These are phyloP conservation scores for Moesziomyces parantarcticus DNA, from an alignment of 1,284 basidiomycete species.

Conservation along the genomic window DNA sequence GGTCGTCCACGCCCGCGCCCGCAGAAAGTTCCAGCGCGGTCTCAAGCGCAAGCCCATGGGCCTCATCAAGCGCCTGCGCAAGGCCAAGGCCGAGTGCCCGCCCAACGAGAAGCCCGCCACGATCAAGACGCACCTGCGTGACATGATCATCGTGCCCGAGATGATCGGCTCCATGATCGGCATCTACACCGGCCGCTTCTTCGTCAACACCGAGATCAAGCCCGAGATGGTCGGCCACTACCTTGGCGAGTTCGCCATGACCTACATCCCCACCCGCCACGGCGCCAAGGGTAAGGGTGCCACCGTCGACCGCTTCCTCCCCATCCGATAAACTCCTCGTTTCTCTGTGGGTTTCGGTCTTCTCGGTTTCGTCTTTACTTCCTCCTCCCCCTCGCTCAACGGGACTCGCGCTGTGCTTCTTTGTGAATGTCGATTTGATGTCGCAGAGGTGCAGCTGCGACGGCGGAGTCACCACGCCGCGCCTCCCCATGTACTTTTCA, in stretches of 20 bases:
- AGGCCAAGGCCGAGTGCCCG: slow-evolving; percentile 97
- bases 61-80: slow-evolving; percentile 99
- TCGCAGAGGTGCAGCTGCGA: no score
- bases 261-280: slow-evolving; percentile 99
- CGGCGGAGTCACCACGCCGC: no score
- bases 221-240: slow-evolving; percentile 99
- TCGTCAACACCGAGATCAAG: slow-evolving; percentile 77
- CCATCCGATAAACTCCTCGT: slow-evolving; percentile 72
- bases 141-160: slow-evolving; percentile 99
- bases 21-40: slow-evolving; percentile 97
- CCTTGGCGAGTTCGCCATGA: slow-evolving; percentile 82
- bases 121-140: slow-evolving; percentile 98
- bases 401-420: no score
- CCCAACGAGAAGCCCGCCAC: slow-evolving; percentile 98
- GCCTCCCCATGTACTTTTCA: slow-evolving; percentile 24
- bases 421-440: no score
- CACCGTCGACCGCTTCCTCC: slow-evolving; percentile 75
- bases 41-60: slow-evolving; percentile 98
- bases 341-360: not conserved
- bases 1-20: slow-evolving; percentile 98
- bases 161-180: slow-evolving; percentile 78
- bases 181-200: slow-evolving; percentile 88
- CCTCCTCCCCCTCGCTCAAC: not conserved
- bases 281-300: slow-evolving; percentile 99
- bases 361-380: not conserved